Evolutionary conservation across 179 eudicot species (phyloP), one percentile per base, ranked within the genome.

Genomic region (Silene coronaria): DNA sequence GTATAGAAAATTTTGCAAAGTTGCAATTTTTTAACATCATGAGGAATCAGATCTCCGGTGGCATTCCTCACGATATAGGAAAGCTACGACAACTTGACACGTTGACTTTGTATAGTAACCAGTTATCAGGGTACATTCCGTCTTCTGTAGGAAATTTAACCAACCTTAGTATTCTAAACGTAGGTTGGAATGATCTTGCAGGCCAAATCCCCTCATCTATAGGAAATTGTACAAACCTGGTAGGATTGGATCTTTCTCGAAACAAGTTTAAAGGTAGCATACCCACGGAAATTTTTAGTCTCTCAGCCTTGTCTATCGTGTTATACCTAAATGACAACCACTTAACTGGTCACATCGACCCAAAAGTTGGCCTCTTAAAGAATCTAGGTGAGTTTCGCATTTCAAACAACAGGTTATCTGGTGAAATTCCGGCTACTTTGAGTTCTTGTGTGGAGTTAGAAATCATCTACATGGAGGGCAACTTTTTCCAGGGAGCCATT

Each of bases 201-300:
- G 80, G 81, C 10, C 66, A 3, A 21, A 81, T 84, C 34, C 83
- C 81, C 1, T 34, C 78, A 6, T n/a, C 21, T 71, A 5, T 84
- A 11, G 83, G 81, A 34, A 73, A 79, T 2, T 82, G 82, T 53
- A 67, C 36, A 21, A 62, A 26, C 14, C 22, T 84, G 45, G 11
- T 3, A 19, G 34, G 21, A 1, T 12, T 81, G 46, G 27, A 63
- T 28, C 67, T 84, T 14, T 45, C 75, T 32, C 2, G 72, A 5
- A 85, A 85, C 32, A 74, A 68, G 10, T 53, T 85, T 23, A 75
- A 38, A 45, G 81, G 81, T 0, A 8, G 0, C 5, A 66, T 85
- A 60, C 83, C 81, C 6, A 0, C 10, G 3, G 17, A 79, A 24
- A 17, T 80, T 12, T 63, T 79, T 34, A 16, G 32, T 5, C 51